These are phyloP conservation scores for Heliosperma pusillum DNA, from an alignment of 148 eudicot species.

Conservation along the genomic window DNA sequence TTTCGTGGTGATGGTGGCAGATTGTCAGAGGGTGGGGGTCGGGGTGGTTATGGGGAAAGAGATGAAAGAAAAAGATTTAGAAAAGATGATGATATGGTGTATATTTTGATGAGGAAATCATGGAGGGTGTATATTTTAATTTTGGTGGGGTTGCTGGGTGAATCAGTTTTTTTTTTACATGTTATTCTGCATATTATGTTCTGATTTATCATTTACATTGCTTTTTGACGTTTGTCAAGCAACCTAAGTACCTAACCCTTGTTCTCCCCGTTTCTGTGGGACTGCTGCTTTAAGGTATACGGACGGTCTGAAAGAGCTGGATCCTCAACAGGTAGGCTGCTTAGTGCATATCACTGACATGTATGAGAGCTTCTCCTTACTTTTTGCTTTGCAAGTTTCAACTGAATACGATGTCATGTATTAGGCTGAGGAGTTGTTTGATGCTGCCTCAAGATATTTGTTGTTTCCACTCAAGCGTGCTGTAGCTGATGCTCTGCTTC, in stretches of 20 bases:
- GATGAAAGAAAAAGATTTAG: too few relatives aligned
- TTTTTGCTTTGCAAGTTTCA: constrained; percentile 5
- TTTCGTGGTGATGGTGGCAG: too few relatives aligned
- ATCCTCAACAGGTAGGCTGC: constrained; percentile 71
- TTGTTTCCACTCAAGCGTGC: constrained; percentile 96
- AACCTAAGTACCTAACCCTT: constrained; percentile 13
- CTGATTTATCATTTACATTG: not conserved
- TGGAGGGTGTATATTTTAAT: too few relatives aligned
- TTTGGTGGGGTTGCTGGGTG: not conserved
- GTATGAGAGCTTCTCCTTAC: not conserved
- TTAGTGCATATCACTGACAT: not conserved
- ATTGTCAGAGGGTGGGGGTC: too few relatives aligned
- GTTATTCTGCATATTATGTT: constrained; percentile 6
- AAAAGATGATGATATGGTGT: too few relatives aligned
- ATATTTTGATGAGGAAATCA: too few relatives aligned
- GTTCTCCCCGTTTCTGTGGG: not conserved
- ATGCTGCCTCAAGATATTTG: constrained; percentile 93
- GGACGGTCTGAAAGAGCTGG: constrained; percentile 67
- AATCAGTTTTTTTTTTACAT: too few relatives aligned
- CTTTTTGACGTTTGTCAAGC: not conserved
- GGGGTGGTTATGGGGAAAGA: too few relatives aligned
- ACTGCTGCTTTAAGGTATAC: constrained; percentile 65
- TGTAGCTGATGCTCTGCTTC: constrained; percentile 84
- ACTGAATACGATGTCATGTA: constrained; percentile 1
- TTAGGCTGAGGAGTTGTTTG: constrained; percentile 96